Evolutionary conservation across 2,329 filamentous ascomycete species (phyloP), one percentile per base, ranked within the genome.

Genomic region (Cladophialophora carrionii): DNA sequence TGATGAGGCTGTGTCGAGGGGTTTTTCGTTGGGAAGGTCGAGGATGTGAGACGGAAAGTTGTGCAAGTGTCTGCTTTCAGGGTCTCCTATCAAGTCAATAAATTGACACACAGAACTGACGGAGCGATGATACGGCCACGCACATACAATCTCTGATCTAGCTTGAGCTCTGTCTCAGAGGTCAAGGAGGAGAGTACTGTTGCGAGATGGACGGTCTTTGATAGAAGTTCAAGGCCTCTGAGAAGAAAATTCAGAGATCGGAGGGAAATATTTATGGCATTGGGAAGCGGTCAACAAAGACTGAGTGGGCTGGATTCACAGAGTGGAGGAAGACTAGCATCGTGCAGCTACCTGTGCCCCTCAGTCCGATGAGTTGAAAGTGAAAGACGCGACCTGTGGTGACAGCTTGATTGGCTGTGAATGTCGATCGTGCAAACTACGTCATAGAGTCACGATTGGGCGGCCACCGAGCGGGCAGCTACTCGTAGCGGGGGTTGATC

Each of bases 301-400:
- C 7, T 8, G 37, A 43, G 37, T 43, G 37, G 37, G 37, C n/a
- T 43, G 37, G 37, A 17, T 14, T 14, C 17, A 6, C 37, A 6
- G 17, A 41, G 37, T n/a, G 17, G 37, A 41, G 37, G 37, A 41
- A 41, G 37, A 17, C 37, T 43, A 43, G 37, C 37, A 43, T 43
- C 37, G 37, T 43, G 37, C 37, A 43, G 37, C 37, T 43, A 6
- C 5, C 37, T 7, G 37, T 43, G 37, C 37, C 37, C 37, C 37
- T 43, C 37, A 43, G 37, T 43, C 3, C 26, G 26, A 43, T 1
- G 10, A 37, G 49, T 34, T 70, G 61, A 46, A 48, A 22, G 54
- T n/a, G 31, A 43, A 49, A 41, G 46, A 20, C 51, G 37, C 12
- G 46, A 31, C n/a, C n/a, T 55, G 43, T 9, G 12, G 53, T 49